Base-by-base conservation (phyloP, 2,329 filamentous ascomycete genomes). In the Pseudogymnoascus sp. region DNA sequence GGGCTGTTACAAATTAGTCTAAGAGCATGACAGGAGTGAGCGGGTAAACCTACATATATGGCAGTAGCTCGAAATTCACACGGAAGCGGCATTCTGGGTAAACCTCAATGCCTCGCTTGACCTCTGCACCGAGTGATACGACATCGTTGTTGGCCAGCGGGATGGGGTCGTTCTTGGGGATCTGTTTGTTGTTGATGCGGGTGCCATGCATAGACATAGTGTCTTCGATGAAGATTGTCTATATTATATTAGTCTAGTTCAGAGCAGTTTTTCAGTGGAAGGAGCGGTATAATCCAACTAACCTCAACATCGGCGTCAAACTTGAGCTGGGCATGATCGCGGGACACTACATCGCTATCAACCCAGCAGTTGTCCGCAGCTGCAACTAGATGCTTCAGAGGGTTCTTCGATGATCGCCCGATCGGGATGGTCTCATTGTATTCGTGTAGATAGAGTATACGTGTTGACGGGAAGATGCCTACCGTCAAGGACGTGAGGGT, bases 331-430 rank as follows among this genome's bases (percentile, higher is more conserved):
- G 87, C 88, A 73, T 91, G 88, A 9, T 82, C 71, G 47, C 88
- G 79, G 24, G 87, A 90, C 78, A 91, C 87, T 36, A 90, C 87
- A 0, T 87, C 83, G 62, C 83, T 87, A 65, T 89, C 82, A 63
- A 90, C 87, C 79, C 79, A 89, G 13, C 79, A 83, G 71, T 90
- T 91, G 66, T 81, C 72, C 4, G 67, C 37, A 63, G 73, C 70
- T 66, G 77, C 70, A 66, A 75, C 59, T 39, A 78, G 74, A 8
- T 77, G 76, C 58, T 81, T 81, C 40, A 69, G 69, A 0, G 71
- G 54, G 21, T 74, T 75, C 67, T 79, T 80, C 11, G 78, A 81
- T 0, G 79, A 73, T 64, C 79, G 73, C 4, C 79, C 78, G 62
- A 81, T 72, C 13, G 64, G 64, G 13, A 77, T 15, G 33, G 54